Evolutionary conservation across 805 yeast genomes (phyloP), one percentile per base, ranked within the genome.

Genomic region (Saccharomycopsis fermentans): DNA sequence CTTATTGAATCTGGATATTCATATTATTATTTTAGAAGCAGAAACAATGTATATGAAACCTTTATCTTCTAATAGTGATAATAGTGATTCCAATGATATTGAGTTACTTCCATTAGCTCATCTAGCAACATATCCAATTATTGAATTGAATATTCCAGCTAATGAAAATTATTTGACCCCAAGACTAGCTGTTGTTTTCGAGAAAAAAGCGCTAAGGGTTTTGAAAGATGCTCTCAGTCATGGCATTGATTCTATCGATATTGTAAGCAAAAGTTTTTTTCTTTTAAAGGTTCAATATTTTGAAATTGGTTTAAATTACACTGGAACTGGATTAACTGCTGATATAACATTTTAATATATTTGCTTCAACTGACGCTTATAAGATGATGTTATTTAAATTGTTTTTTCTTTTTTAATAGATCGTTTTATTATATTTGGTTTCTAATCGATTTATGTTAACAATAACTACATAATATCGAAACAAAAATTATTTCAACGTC

Each of bases 141-240:
- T 58, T 26, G 62, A 59, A 36, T 55, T 59, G 54, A 59, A 59
- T 36, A 39, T 61, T 29, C 36, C 69, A 6, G 73, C 73, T n/a
- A 34, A 58, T 27, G 76, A 76, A 58, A 52, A 65, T n/a, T 76
- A 74, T 65, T 74, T 69, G 9, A 76, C 83, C 2, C 80, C 79
- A 6, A 68, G 78, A 51, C 71, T 81, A 2, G 81, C 86, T 0
- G 72, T 83, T 17, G 73, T 72, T 32, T 71, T 77, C 54, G 73
- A 75, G 3, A 69, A 70, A 2, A 60, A 65, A 6, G 81, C 81
- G 0, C 26, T 43, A 21, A 43, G 50, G n/a, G 68, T 77, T 6
- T 81, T 79, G 0, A 76, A 77, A 55, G 81, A 79, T 40, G 70
- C 82, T 12, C 66, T 83, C 32, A 71, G 76, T 50, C 73, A 73